Evolutionary conservation across 176 grass and related monocot species (phyloP), one percentile per base, ranked within the genome.

Genomic region (Puya raimondii): DNA sequence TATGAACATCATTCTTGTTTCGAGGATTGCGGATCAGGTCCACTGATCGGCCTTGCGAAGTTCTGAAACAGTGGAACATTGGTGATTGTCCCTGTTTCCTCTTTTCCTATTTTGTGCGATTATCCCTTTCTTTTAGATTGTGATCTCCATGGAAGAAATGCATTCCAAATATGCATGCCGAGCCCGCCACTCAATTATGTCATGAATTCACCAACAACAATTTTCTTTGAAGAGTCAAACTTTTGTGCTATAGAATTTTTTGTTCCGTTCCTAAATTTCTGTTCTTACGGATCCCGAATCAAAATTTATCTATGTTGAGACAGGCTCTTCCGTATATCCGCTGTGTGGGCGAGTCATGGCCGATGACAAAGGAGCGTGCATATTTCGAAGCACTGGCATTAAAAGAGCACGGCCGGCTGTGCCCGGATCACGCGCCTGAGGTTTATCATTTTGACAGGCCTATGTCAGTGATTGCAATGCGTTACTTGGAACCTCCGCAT

Each of bases 251-350:
- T 26, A 26, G 25, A 26, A 26, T 26, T 59, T 56, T 56, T 6
- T 6, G 18, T 58, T 58, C 54, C 54, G 16, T 20, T 58, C 15
- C 54, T 58, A 58, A 58, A 20, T 58, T 17, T 58, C 54, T 58
- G 2, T 58, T 58, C 9, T 53, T 75, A 33, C 50, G 9, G 73
- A 42, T 53, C 6, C 49, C 53, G 14, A 75, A 21, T 21, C 12
- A 42, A 10, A 68, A 26, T 20, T 61, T 17, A 53, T 21, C 14
- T 64, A 53, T 80, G 49, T 22, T 15, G 80, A 72, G 22, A 26
- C 74, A 99, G 89, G 89, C 94, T 77, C 71, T 99, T 48, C 94
- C 89, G 69, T 99, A 93, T 69, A 29, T 99, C 68, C 90, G 94
- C 50, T 82, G 75, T 63, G 74, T 92, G 13, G 92, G 92, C 47